Percentiles rank a stretch among this genome's conserved stretches.
phyloP scores from a whole-genome alignment of 2,329 filamentous ascomycete species.

The Pseudocercospora ulei region DNA sequence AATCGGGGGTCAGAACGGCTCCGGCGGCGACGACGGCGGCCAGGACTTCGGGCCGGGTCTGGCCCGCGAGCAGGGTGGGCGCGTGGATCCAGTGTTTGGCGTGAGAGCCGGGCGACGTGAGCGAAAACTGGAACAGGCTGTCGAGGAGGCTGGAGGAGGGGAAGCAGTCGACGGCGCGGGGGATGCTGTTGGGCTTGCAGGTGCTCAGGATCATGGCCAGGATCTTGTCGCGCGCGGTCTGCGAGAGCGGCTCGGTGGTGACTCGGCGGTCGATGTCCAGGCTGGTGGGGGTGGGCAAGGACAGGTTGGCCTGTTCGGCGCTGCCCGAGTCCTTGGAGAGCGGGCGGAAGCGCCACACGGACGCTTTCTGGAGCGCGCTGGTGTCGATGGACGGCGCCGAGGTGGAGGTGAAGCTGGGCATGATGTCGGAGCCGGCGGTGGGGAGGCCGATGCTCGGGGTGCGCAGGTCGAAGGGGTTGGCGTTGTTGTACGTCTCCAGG shows the following conservation, averaged over 20 bases:
- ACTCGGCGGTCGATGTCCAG: constrained; percentile 37
- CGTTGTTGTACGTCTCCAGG: constrained; percentile 41
- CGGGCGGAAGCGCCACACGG: constrained; percentile 41
- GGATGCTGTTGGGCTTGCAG: constrained; percentile 45
- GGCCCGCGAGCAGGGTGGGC: constrained; percentile 49
- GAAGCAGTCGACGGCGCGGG: constrained; percentile 51
- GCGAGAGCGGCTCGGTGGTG: constrained; percentile 37
- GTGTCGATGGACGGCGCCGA: constrained; percentile 31
- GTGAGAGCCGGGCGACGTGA: constrained; percentile 49
- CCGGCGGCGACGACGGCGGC: constrained; percentile 53
- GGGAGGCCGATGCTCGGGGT: constrained; percentile 32
- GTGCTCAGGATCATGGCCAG: constrained; percentile 55
- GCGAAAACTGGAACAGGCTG: constrained; percentile 52
- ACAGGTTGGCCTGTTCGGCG: constrained; percentile 36
- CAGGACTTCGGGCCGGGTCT: constrained; percentile 51
- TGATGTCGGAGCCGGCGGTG: constrained; percentile 30
- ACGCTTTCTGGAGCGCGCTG: constrained; percentile 36
- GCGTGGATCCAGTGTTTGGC: constrained; percentile 54
- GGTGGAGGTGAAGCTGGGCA: constrained; percentile 32
- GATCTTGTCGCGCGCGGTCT: constrained; percentile 48
- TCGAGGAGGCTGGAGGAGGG: constrained; percentile 53
- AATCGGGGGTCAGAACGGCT: constrained; percentile 50
- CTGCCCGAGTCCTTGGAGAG: constrained; percentile 33
- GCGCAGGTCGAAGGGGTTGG: constrained; percentile 37
- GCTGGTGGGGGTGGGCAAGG: constrained; percentile 35